Evolutionary conservation across 2,329 filamentous ascomycete genomes (phyloP), one percentile per base, ranked within the genome.

Genomic region (Sporothrix brunneoviolacea): DNA sequence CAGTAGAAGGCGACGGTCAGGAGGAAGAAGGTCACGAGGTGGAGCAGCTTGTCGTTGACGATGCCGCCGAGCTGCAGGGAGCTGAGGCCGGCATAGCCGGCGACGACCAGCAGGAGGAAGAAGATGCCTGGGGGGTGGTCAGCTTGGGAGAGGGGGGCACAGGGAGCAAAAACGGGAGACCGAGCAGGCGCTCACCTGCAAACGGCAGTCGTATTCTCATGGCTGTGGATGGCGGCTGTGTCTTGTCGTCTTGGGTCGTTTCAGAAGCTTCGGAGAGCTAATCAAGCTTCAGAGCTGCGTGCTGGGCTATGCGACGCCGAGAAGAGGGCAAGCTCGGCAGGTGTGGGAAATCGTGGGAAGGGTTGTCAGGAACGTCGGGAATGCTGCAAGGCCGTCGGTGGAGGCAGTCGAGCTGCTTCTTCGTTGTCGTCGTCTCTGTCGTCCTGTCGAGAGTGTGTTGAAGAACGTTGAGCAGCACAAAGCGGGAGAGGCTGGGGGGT

Each of bases 1-100:
- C 93, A 98, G 80, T 98, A 98, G 76, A 97, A 97, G 59, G 79
- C 71, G 57, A 87, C 69, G 15, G 91, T 95, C 48, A 98, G 78
- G 58, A 88, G 65, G 75, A 97, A 95, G 74, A 98, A 97, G 61
- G 87, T 91, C 52, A 90, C 55, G 60, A 87, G 77, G 69, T 97
- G 93, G 24, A 97, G 77, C 62, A 86, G 73, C 69, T 98, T 97
- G 77, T 96, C 91, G 73, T 94, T 90, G 65, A 91, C 78, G 61
- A 75, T 66, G 55, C 68, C 59, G 55, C 70, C 70, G 58, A 80
- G 62, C 57, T 82, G 76, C 49, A 82, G 64, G 35, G 76, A 71
- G 28, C 88, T 83, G 51, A 97, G 84, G 58, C 90, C 90, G 55
- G 84, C 77, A 65, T 91, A 94, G 56, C 80, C 90, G 54, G 87